These are phyloP conservation scores for Microcera coccophila DNA, from an alignment of 2,329 filamentous ascomycete genomes.

Conservation along the genomic window DNA sequence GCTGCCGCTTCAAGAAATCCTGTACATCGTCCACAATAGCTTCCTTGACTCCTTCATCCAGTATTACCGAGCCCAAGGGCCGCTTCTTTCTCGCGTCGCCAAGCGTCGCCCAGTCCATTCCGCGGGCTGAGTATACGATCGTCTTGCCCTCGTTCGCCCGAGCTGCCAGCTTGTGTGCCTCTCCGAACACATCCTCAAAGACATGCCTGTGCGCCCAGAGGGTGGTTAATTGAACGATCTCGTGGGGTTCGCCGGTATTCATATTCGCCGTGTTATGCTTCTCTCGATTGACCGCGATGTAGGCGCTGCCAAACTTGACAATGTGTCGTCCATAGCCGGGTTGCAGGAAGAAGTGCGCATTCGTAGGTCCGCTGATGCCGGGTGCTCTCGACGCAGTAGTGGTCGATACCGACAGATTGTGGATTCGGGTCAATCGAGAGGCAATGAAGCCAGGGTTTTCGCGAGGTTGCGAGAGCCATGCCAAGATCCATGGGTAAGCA, in stretches of 20 bases:
- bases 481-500: slow-evolving; percentile 88
- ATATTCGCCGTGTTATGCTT: slow-evolving; percentile 80
- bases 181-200: slow-evolving; percentile 83
- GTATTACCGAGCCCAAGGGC: slow-evolving; percentile 80
- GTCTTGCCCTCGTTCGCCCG: slow-evolving; percentile 88
- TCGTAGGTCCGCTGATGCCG: slow-evolving; percentile 60
- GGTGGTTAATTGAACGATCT: slow-evolving; percentile 88
- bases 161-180: slow-evolving; percentile 77
- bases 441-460: slow-evolving; percentile 57
- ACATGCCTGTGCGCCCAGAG: slow-evolving; percentile 84
- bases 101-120: slow-evolving; percentile 79
- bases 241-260: slow-evolving; percentile 83
- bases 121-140: slow-evolving; percentile 80
- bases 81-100: slow-evolving; percentile 83
- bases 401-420: slow-evolving; percentile 57
- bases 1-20: slow-evolving; percentile 73
- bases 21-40: slow-evolving; percentile 73
- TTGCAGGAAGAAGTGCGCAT: slow-evolving; percentile 81
- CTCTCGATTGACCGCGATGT: slow-evolving; percentile 81
- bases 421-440: slow-evolving; percentile 55
- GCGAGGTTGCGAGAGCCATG: slow-evolving; percentile 87
- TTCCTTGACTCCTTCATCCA: slow-evolving; percentile 81
- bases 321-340: slow-evolving; percentile 89
- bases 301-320: slow-evolving; percentile 79
- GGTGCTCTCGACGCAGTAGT: slow-evolving; percentile 57